Percentiles rank a stretch among this genome's conserved stretches.
phyloP scores from a whole-genome alignment of 2,329 filamentous ascomycete species.

The Akanthomyces uredinophilus region DNA sequence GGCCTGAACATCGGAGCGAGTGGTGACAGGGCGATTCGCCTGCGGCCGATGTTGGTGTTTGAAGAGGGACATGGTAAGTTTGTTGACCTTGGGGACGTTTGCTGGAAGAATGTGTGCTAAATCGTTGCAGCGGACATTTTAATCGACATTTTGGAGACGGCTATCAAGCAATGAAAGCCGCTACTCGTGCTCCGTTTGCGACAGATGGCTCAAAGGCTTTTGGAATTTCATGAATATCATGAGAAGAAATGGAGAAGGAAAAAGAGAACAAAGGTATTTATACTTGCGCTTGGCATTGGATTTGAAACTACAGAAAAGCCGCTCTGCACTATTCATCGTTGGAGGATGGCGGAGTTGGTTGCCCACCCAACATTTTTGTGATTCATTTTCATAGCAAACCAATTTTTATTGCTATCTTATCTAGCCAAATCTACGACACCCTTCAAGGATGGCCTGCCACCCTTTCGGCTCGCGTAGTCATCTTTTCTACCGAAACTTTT shows the following conservation, averaged over 20 bases:
- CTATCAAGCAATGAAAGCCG: conserved; percentile 1
- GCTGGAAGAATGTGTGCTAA: neutral
- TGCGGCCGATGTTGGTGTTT: conserved; percentile 16
- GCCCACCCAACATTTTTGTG: no score
- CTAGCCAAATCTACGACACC: neutral
- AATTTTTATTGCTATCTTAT: neutral
- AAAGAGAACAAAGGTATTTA: no score
- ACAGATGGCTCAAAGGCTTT: neutral
- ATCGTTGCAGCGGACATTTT: conserved; percentile 15
- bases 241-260: neutral
- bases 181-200: neutral
- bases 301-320: no score
- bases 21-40: conserved; percentile 14
- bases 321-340: no score
- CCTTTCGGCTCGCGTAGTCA: no score
- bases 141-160: conserved; percentile 10
- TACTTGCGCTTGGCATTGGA: neutral
- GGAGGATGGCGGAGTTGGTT: no score
- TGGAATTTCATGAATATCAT: neutral
- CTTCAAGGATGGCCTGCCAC: no score
- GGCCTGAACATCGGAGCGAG: conserved; percentile 15
- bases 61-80: conserved; percentile 15
- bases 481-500: no score
- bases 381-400: neutral
- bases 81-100: neutral